Percentiles rank a stretch among this genome's conserved stretches.
Conservation (phyloP, 148 eudicot genomes). For the Beta vulgaris region DNA sequence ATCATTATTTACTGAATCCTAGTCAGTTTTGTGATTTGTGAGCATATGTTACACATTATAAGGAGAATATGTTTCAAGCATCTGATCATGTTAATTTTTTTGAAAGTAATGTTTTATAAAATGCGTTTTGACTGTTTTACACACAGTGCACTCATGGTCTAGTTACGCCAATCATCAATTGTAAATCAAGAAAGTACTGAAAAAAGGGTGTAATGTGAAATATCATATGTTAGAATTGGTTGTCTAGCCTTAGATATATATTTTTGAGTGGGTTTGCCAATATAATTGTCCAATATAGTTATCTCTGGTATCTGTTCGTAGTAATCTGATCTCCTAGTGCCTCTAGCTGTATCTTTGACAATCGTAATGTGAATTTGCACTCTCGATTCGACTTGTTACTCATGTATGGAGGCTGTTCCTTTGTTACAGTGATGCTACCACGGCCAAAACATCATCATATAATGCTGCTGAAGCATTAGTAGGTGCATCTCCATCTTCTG, state of each 20-base stretch:
- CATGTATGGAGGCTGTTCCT: slow-evolving; percentile 19
- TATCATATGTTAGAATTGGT: background rate
- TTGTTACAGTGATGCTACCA: slow-evolving; percentile 54
- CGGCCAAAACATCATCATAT: slow-evolving; percentile 31
- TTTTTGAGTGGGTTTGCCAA: background rate
- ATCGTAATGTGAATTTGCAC: background rate
- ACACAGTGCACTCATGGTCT: background rate
- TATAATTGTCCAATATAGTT: background rate
- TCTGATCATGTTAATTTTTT: background rate
- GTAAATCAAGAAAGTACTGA: background rate
- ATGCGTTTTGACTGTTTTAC: background rate
- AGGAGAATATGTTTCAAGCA: background rate
- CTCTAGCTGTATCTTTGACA: background rate
- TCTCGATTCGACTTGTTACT: background rate
- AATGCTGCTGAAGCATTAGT: slow-evolving; percentile 42
- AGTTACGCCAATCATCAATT: background rate
- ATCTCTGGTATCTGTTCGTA: background rate
- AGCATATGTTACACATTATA: background rate
- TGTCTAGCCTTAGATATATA: background rate
- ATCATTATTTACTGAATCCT: background rate
- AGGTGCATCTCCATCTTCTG: slow-evolving; percentile 52
- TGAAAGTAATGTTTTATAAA: background rate
- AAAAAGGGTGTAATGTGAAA: background rate
- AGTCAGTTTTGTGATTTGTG: background rate
- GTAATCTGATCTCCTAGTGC: background rate